Percentiles rank a stretch among this genome's conserved stretches.
These are phyloP conservation scores for Ilex aquifolium DNA, from an alignment of 257 asterid species.

Conservation along the genomic window DNA sequence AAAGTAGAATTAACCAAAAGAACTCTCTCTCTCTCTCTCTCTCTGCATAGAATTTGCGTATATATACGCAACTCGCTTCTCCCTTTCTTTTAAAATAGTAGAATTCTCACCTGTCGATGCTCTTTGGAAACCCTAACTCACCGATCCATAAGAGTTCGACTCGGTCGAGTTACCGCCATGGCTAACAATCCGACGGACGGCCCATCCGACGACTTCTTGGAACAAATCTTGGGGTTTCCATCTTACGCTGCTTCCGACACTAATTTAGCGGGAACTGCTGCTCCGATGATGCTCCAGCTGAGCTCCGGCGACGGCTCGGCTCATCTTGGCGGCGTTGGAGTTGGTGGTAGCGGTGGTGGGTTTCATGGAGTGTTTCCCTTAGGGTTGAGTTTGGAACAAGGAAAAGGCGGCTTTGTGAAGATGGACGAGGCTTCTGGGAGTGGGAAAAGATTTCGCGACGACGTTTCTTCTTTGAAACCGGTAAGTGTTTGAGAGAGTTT, in stretches of 20 bases:
- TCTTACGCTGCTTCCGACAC: slow-evolving; percentile 37
- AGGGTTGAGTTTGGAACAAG: slow-evolving; percentile 86
- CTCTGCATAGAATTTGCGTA: slow-evolving; percentile 7
- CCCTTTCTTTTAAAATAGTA: no score
- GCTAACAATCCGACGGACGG: slow-evolving; percentile 70
- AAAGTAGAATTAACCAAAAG: slow-evolving; percentile 14
- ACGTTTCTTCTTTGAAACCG: slow-evolving; percentile 50
- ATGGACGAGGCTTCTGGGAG: slow-evolving; percentile 55
- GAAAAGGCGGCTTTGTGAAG: slow-evolving; percentile 60
- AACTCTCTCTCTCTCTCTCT: slow-evolving; percentile 9
- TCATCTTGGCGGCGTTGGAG: slow-evolving; percentile 55
- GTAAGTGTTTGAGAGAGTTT: slow-evolving; percentile 7
- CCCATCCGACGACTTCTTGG: slow-evolving; percentile 85
- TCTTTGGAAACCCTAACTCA: slow-evolving; percentile 7
- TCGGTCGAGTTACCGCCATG: slow-evolving; percentile 34
- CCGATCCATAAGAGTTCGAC: slow-evolving; percentile 10
- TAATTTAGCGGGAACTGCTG: slow-evolving; percentile 39
- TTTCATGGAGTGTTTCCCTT: slow-evolving; percentile 45
- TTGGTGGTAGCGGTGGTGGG: slow-evolving; percentile 39
- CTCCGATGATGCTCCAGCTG: slow-evolving; percentile 56
- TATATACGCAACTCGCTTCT: background rate
- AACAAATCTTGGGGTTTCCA: slow-evolving; percentile 77
- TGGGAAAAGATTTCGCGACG: slow-evolving; percentile 65
- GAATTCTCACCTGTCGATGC: slow-evolving; percentile 6
- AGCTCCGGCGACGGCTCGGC: slow-evolving; percentile 57